phyloP scores from a whole-genome alignment of 2,329 filamentous ascomycete species.

The Aspergillus versicolor region DNA sequence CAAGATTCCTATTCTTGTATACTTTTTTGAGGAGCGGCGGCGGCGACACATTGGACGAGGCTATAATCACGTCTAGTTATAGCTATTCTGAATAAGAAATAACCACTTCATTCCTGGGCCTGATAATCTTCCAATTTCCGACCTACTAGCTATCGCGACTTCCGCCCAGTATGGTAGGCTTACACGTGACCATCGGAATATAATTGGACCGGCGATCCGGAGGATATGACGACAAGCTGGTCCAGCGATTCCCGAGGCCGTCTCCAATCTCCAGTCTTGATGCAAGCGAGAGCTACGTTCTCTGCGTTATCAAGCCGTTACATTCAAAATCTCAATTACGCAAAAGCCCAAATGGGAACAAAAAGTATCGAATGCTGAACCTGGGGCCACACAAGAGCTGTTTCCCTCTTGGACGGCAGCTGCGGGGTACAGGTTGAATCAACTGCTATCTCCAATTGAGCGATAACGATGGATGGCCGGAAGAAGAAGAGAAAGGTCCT shows the following conservation, averaged over 20 bases:
- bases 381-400: neutral
- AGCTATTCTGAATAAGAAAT: neutral
- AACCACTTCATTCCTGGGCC: no score
- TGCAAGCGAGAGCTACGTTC: neutral
- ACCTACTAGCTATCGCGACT: no score
- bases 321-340: neutral
- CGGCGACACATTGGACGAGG: neutral
- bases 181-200: conserved; percentile 11
- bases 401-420: conserved; percentile 5
- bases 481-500: conserved; percentile 83
- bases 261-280: neutral
- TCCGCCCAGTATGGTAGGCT: neutral
- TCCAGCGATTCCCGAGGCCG: conserved; percentile 2
- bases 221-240: conserved; percentile 3
- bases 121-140: no score
- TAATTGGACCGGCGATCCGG: conserved; percentile 4
- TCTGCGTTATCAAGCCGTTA: neutral
- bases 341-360: neutral
- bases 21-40: conserved; percentile 7
- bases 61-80: conserved; percentile 6
- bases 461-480: conserved; percentile 42
- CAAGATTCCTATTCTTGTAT: conserved; percentile 15
- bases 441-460: conserved; percentile 10
- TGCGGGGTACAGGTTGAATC: conserved; percentile 17
- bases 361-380: conserved; percentile 9